Evolutionary conservation across 257 asterid genomes (phyloP).

Genomic region (Solanum appendiculatum): DNA sequence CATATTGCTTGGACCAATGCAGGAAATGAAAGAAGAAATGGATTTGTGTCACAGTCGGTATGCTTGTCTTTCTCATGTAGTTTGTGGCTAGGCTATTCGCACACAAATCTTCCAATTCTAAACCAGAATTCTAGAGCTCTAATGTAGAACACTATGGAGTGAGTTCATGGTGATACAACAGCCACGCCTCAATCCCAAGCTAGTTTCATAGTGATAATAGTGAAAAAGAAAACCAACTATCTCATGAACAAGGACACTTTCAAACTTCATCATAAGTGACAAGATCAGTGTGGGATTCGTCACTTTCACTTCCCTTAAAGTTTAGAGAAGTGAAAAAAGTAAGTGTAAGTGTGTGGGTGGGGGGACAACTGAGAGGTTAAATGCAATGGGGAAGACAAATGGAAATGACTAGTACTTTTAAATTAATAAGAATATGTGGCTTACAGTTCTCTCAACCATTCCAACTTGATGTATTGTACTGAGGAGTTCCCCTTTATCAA

Average conservation of each 20-base stretch:
- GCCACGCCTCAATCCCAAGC: background rate
- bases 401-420: background rate
- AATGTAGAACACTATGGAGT: background rate
- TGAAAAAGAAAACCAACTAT: background rate
- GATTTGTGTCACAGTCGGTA: background rate
- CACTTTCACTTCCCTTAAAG: background rate
- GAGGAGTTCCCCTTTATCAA: slow-evolving; percentile 87
- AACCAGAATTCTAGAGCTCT: background rate
- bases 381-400: background rate
- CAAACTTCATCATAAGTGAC: background rate
- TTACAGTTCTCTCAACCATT: slow-evolving; percentile 76
- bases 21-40: background rate
- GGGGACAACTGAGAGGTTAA: background rate
- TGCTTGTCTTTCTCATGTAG: background rate
- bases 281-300: background rate
- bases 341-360: background rate
- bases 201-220: background rate
- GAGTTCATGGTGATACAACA: background rate
- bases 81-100: background rate
- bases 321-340: background rate
- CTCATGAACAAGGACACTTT: background rate
- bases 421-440: slow-evolving; percentile 5
- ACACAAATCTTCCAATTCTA: background rate
- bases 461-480: slow-evolving; percentile 90
- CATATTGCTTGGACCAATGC: background rate